Base-by-base conservation (phyloP, 768 basidiomycete species). In the Tephrocybe sp. region DNA sequence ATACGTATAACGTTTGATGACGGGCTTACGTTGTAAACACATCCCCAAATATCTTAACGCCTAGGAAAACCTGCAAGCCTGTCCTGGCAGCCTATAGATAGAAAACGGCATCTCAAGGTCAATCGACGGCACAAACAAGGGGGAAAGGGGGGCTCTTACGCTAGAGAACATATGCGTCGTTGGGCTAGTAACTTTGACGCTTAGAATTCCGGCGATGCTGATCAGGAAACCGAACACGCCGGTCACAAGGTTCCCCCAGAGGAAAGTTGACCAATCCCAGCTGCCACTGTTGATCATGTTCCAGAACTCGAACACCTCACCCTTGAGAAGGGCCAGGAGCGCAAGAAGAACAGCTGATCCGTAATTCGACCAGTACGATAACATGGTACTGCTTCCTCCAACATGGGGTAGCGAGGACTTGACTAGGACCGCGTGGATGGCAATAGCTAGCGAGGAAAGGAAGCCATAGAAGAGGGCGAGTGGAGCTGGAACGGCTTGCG, bases 131-230 rank as follows among this genome's bases (percentile, higher is more conserved):
- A 8, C 16, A 16, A 9, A 19, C 31, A 38, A 27, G 40, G 39
- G 15, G 43, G 41, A 12, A 11, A 32, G 39, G 38, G 24, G 36
- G n/a, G 15, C 60, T 12, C 65, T 45, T 21, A 68, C 69, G 43
- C 66, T 65, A 2, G 87, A 88, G 41, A 90, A 73, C 89, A 91
- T 92, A 64, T 92, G 89, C 1, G 89, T 87, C 57, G 89, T 82
- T 5, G 90, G 90, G 18, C 86, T 88, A 2, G 89, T 92, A 57
- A 91, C 81, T 67, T 92, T 89, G 71, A 92, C 89, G 26, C 84
- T 87, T 25, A 92, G 70, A 51, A 87, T 73, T 31, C 86, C 86
- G 4, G 89, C 89, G 39, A 92, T 74, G 62, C 85, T 86, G 70
- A 92, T 87, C 52, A 92, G 66, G 73, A 89, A 92, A 0, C 89